Evolutionary conservation across 768 basidiomycete genomes (phyloP), one percentile per base, ranked within the genome.

Genomic region (Boletus coccyginus): DNA sequence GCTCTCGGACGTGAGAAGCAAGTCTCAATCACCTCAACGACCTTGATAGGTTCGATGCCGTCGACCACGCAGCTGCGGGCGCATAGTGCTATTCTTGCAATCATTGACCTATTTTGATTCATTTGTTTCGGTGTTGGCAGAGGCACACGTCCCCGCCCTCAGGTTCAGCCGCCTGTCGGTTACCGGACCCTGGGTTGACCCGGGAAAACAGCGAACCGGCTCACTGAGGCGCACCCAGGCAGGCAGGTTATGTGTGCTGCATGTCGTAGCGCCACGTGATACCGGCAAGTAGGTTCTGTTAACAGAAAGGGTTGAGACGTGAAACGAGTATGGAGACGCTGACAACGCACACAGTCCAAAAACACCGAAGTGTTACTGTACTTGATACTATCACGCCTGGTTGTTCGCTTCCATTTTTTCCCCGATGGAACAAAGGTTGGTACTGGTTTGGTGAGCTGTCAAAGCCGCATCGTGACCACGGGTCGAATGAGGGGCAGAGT

Each of bases 231-330:
- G 46, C 43, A 19, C 35, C 31, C 40, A 35, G 44, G 36, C 40
- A 35, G 44, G 36, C 16, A 40, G 50, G 53, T 42, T 29, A 36
- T 45, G 48, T 41, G 42, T 24, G 53, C 29, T 35, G 32, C 45
- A 50, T 60, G 55, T 43, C 46, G 21, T 58, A 52, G 45, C 11
- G 11, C 51, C 66, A 63, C 55, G 66, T 63, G 66, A 67, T 63
- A n/a, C 53, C 66, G 67, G 66, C 64, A 69, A 67, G 61, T 59
- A 66, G 51, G 66, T 62, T 65, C 54, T 62, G 53, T 48, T 45
- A 47, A 46, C 24, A 49, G 48, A 60, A 66, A 64, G 58, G 62
- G 58, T 55, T 50, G 35, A 33, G 51, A 59, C 46, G 53, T 66
- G 65, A 66, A 66, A 68, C 66, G 63, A 43, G 59, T 59, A 67